Base-by-base conservation (phyloP, 2,329 filamentous ascomycete genomes). In the Aspergillus sp. region DNA sequence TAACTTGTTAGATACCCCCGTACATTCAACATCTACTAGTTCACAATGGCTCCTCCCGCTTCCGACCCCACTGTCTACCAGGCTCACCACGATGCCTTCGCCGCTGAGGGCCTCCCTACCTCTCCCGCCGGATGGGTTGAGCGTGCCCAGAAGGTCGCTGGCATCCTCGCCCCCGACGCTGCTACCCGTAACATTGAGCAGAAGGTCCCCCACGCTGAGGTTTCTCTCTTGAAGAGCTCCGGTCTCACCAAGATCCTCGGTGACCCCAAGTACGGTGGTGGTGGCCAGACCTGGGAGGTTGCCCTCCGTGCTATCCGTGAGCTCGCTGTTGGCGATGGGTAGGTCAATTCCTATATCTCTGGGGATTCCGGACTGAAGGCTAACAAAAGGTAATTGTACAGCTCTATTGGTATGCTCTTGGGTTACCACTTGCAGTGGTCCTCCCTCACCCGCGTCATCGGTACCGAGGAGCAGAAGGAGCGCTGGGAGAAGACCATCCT, bases 381-480 rank as follows among this genome's bases (percentile, higher is more conserved):
- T 39, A 20, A 39, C 17, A 7, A 19, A 19, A 15, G 17, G 7
- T n/a, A 7, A 37, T 22, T 30, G 25, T 30, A 9, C 6, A 76
- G 73, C 0, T 82, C 79, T 1, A 69, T 85, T 27, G 82, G 82
- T 1, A 83, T 84, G 81, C 72, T 85, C 0, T 69, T 85, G 0
- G 82, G 80, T 1, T 85, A 85, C 54, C 81, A 85, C 56, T 67
- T 85, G 4, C 69, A 84, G 6, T 85, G 82, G 82, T 80, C 77
- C 0, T 79, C 74, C 0, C 83, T 78, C 0, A 79, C 79, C 13
- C 78, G 77, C 50, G 69, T 85, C 0, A 77, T 85, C 7, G 82
- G 82, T 2, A 81, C 72, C 0, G 63, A 75, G 0, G 78, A 82
- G 53, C 83, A 85, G 60, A 75, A 74, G 17, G 79, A 83, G 13